phyloP scores from a whole-genome alignment of 2,329 filamentous ascomycete species.

The Aspergillus oerlinghausenensis region DNA sequence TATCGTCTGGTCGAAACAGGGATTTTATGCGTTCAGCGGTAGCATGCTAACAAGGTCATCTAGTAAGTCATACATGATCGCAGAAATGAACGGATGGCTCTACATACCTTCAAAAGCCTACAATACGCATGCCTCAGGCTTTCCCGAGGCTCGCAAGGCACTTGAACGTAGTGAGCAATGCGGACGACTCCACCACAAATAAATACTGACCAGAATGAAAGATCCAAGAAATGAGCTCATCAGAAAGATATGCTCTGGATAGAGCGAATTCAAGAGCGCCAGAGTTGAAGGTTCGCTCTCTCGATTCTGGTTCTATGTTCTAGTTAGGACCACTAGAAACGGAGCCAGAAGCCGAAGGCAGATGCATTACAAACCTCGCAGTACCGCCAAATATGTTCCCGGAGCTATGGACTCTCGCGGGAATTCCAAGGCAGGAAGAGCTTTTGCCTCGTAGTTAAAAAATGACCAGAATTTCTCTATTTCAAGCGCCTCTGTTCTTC shows the following conservation, averaged over 20 bases:
- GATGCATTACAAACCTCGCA: constrained; percentile 28
- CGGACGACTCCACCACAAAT: background rate
- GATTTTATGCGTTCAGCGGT: constrained; percentile 26
- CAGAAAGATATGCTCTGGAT: constrained; percentile 48
- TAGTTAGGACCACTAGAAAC: constrained; percentile 9
- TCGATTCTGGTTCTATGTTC: constrained; percentile 43
- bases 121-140: constrained; percentile 59
- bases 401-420: constrained; percentile 29
- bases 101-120: constrained; percentile 46
- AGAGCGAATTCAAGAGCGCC: constrained; percentile 58
- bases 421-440: constrained; percentile 26
- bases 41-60: constrained; percentile 23
- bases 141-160: constrained; percentile 52
- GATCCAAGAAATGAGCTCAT: constrained; percentile 65
- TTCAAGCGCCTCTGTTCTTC: constrained; percentile 56
- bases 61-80: background rate
- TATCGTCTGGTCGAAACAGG: constrained; percentile 34
- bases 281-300: constrained; percentile 58
- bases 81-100: constrained; percentile 20
- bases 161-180: constrained; percentile 15
- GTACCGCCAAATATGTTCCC: constrained; percentile 24
- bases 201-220: constrained; percentile 30
- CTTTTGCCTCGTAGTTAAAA: constrained; percentile 39
- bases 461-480: constrained; percentile 54
- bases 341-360: background rate